Conservation (phyloP, 805 yeast genomes). For the Wickerhamiella musiphila region DNA sequence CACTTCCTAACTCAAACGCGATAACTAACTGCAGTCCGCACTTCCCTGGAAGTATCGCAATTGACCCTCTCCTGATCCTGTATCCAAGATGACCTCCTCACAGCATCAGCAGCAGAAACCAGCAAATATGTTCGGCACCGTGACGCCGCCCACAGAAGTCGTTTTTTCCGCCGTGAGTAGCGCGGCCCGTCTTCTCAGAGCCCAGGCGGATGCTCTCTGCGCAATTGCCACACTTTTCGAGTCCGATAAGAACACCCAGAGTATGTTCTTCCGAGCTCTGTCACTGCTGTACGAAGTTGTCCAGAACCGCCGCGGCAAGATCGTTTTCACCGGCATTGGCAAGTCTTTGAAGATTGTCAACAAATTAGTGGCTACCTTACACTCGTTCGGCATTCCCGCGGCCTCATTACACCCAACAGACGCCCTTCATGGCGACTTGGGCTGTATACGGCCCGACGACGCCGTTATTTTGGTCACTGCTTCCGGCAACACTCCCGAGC, state of each 20-base stretch:
- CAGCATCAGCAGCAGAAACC: too few species aligned
- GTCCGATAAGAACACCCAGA: conserved; percentile 10
- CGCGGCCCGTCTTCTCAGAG: conserved; percentile 20
- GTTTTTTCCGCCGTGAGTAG: conserved; percentile 23
- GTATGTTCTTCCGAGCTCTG: conserved; percentile 18
- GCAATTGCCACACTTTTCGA: conserved; percentile 17
- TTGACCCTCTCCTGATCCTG: too few species aligned
- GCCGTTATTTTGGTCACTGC: conserved; percentile 57
- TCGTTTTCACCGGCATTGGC: conserved; percentile 70
- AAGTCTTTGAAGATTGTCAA: conserved; percentile 65
- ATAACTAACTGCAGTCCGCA: too few species aligned
- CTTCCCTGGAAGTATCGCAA: too few species aligned
- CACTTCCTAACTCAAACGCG: too few species aligned
- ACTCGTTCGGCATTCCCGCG: conserved; percentile 57
- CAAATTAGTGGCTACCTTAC: conserved; percentile 66
- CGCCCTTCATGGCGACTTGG: conserved; percentile 83
- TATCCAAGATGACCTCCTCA: too few species aligned
- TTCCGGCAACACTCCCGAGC: conserved; percentile 72
- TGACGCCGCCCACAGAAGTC: too few species aligned
- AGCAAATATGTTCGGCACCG: too few species aligned
- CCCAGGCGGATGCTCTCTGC: conserved; percentile 24
- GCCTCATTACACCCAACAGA: conserved; percentile 64
- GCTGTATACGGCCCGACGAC: conserved; percentile 37
- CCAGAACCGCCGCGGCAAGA: conserved; percentile 37
- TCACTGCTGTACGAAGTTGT: conserved; percentile 25